These are phyloP conservation scores for Lichtheimia ramosa DNA, from an alignment of 371 early-diverging fungal genomes.

Conservation along the genomic window DNA sequence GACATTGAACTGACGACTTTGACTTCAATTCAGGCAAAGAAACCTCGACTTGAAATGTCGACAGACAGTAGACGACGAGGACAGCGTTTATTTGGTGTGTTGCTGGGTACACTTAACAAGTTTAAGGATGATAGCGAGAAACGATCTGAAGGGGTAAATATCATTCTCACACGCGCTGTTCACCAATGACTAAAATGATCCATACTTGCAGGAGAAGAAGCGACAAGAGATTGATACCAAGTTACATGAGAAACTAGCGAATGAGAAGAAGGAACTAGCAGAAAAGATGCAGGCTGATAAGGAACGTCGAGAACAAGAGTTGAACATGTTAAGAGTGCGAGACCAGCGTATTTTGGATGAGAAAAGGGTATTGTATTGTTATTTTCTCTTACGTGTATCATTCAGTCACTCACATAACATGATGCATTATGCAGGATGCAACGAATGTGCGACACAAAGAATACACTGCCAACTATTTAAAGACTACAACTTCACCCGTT, in stretches of 20 bases:
- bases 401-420: slow-evolving; percentile 1
- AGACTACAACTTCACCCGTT: slow-evolving; percentile 42
- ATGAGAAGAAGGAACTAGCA: slow-evolving; percentile 45
- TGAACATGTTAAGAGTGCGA: slow-evolving; percentile 19
- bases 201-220: slow-evolving; percentile 42
- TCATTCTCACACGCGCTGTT: neutral
- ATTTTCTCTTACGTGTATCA: neutral
- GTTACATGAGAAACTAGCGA: slow-evolving; percentile 46
- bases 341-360: slow-evolving; percentile 29
- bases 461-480: slow-evolving; percentile 37
- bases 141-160: slow-evolving; percentile 50
- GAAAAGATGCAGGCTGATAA: slow-evolving; percentile 41
- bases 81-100: slow-evolving; percentile 56
- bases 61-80: slow-evolving; percentile 35
- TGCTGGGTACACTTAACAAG: slow-evolving; percentile 59
- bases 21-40: slow-evolving; percentile 3
- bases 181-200: neutral
- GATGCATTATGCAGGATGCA: slow-evolving; percentile 21
- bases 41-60: slow-evolving; percentile 11
- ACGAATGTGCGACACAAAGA: slow-evolving; percentile 21
- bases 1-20: neutral
- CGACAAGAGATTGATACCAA: slow-evolving; percentile 52
- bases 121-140: slow-evolving; percentile 49
- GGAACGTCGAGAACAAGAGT: slow-evolving; percentile 34
- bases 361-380: slow-evolving; percentile 26